A percentile compares a stretch with the other conserved stretches of the same genome.
Conservation (phyloP, 495 filamentous ascomycete species). For the Cryomyces minteri region DNA sequence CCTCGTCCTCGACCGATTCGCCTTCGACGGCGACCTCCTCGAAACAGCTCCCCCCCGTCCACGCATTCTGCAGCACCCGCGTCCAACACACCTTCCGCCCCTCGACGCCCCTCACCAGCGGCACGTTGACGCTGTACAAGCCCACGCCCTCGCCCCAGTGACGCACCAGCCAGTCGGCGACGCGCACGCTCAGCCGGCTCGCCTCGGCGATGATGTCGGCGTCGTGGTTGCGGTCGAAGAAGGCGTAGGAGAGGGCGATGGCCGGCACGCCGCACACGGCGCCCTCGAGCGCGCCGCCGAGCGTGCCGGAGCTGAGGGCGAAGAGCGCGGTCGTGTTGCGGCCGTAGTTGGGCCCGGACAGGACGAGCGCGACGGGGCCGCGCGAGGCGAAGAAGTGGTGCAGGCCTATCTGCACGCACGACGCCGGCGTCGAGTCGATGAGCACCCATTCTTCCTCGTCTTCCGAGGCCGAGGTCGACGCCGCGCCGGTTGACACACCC, state of each 20-base stretch:
- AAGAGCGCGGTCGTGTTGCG: conserved; percentile 87
- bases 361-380: conserved; percentile 65
- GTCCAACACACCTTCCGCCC: conserved; percentile 57
- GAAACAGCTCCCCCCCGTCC: conserved; percentile 70
- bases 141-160: conserved; percentile 59
- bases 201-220: conserved; percentile 58
- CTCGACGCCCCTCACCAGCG: conserved; percentile 50
- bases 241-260: conserved; percentile 77
- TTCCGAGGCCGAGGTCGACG: not conserved
- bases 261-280: conserved; percentile 62
- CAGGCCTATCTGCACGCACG: conserved; percentile 76
- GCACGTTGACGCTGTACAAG: conserved; percentile 77
- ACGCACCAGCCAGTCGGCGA: conserved; percentile 58
- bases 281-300: conserved; percentile 83
- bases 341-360: conserved; percentile 88
- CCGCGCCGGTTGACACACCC: not conserved
- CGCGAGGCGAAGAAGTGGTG: conserved; percentile 70
- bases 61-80: conserved; percentile 71
- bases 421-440: conserved; percentile 73
- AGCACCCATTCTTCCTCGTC: conserved; percentile 81
- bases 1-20: conserved; percentile 22
- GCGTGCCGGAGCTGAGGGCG: conserved; percentile 70
- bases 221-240: conserved; percentile 65
- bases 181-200: conserved; percentile 42
- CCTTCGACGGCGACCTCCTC: conserved; percentile 45